Conservation (phyloP, 2,329 filamentous ascomycete genomes). For the Talaromyces atroroseus region DNA sequence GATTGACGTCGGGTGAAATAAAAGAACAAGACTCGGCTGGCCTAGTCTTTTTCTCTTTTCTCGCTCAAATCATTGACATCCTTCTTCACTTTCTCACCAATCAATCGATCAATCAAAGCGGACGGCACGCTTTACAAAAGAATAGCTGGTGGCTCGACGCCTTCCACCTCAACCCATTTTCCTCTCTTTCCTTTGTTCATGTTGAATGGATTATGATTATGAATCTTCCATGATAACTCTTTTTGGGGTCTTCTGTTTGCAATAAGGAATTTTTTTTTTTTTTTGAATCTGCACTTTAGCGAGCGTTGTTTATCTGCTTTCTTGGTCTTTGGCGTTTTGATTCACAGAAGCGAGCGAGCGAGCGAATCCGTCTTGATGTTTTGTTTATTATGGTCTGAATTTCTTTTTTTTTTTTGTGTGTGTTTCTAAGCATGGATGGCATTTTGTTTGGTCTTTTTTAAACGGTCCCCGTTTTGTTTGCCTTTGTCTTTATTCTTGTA, state of each 20-base stretch:
- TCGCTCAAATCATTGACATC: background rate
- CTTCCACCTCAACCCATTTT: background rate
- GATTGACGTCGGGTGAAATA: background rate
- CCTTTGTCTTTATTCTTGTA: background rate
- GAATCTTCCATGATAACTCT: conserved; percentile 12
- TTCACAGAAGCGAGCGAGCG: background rate
- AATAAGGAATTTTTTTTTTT: background rate
- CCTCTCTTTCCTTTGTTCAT: conserved; percentile 16
- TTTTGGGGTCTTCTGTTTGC: background rate
- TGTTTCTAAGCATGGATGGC: background rate
- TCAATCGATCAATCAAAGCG: background rate
- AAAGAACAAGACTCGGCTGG: conserved; percentile 11
- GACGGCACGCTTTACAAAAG: conserved; percentile 13
- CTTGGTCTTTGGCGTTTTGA: background rate
- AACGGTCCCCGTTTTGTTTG: too few relatives aligned
- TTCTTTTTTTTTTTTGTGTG: background rate
- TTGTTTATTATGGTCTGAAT: background rate
- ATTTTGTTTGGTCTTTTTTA: background rate
- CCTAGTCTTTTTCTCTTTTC: conserved; percentile 6
- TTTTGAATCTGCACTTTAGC: conserved; percentile 11
- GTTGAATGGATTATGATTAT: conserved; percentile 11
- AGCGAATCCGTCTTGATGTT: conserved; percentile 1
- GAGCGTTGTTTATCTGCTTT: conserved; percentile 2
- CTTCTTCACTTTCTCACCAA: background rate
- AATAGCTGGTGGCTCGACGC: conserved; percentile 18